These are phyloP conservation scores for Venustampulla echinocandica DNA, from an alignment of 495 filamentous ascomycete genomes.

Conservation along the genomic window DNA sequence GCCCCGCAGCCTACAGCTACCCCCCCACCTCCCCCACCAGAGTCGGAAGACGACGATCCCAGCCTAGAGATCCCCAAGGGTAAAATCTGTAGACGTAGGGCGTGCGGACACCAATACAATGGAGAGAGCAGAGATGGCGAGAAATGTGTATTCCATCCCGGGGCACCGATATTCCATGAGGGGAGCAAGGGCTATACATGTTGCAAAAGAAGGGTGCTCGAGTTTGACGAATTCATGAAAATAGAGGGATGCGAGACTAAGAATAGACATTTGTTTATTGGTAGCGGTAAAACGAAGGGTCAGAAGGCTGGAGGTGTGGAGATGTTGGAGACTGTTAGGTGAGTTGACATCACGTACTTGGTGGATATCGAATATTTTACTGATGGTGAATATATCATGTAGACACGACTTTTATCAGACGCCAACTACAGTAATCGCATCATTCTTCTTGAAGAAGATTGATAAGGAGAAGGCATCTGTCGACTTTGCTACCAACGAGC, in stretches of 20 bases:
- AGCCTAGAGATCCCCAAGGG: conserved; percentile 59
- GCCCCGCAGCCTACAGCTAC: conserved; percentile 47
- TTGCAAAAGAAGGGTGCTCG: conserved; percentile 89
- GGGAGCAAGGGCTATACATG: conserved; percentile 95
- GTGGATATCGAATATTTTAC: neutral
- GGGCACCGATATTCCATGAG: conserved; percentile 87
- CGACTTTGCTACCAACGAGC: conserved; percentile 46
- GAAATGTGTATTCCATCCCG: conserved; percentile 78
- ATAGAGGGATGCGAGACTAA: conserved; percentile 84
- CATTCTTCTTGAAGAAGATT: conserved; percentile 95
- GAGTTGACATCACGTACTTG: conserved; percentile 20
- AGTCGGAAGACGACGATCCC: conserved; percentile 84
- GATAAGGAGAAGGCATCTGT: conserved; percentile 69
- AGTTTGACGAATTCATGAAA: conserved; percentile 97
- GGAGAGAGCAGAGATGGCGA: conserved; percentile 55
- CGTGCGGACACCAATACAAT: conserved; percentile 58
- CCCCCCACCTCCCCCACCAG: conserved; percentile 56
- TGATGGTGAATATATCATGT: conserved; percentile 1
- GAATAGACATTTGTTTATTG: conserved; percentile 75
- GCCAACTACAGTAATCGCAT: conserved; percentile 70
- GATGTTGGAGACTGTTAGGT: conserved; percentile 63
- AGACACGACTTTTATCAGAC: conserved; percentile 97
- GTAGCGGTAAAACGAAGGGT: conserved; percentile 55
- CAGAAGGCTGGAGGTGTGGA: conserved; percentile 48
- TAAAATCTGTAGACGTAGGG: conserved; percentile 66